Conservation (phyloP, 1,284 basidiomycete species). For the Golubevia pallescens region DNA sequence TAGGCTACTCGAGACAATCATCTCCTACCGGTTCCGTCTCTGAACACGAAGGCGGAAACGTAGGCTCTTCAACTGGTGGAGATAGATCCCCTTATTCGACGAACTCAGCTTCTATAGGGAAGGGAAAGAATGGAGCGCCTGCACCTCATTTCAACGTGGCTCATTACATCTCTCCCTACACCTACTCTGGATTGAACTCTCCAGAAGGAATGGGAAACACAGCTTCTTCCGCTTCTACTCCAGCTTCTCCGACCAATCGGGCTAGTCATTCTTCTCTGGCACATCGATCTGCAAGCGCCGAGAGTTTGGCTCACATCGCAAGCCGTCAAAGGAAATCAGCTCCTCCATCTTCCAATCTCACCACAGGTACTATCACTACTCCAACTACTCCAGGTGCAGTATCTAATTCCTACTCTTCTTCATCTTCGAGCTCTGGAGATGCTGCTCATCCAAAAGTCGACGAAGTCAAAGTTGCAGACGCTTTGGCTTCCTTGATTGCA, state of each 20-base stretch:
- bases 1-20: constrained; percentile 44
- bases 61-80: background rate
- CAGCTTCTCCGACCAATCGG: constrained; percentile 1
- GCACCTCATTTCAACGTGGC: constrained; percentile 15
- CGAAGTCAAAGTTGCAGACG: constrained; percentile 38
- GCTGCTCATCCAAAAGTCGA: constrained; percentile 6
- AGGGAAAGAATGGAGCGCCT: constrained; percentile 8
- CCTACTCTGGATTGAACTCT: background rate
- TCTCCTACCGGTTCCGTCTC: constrained; percentile 33
- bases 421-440: background rate
- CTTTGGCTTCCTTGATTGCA: constrained; percentile 54
- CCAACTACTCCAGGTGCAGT: constrained; percentile 17
- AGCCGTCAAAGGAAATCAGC: constrained; percentile 16
- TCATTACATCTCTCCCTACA: constrained; percentile 15
- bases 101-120: background rate
- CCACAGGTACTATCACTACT: constrained; percentile 26
- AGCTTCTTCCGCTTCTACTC: constrained; percentile 18
- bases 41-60: constrained; percentile 10
- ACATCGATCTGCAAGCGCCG: constrained; percentile 40
- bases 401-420: constrained; percentile 6
- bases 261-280: constrained; percentile 8
- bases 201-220: constrained; percentile 13
- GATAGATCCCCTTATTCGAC: background rate
- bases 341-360: constrained; percentile 18
- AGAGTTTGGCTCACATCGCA: constrained; percentile 31